Evolutionary conservation across 768 basidiomycete genomes (phyloP).

Genomic region (Boletus subparvulus): DNA sequence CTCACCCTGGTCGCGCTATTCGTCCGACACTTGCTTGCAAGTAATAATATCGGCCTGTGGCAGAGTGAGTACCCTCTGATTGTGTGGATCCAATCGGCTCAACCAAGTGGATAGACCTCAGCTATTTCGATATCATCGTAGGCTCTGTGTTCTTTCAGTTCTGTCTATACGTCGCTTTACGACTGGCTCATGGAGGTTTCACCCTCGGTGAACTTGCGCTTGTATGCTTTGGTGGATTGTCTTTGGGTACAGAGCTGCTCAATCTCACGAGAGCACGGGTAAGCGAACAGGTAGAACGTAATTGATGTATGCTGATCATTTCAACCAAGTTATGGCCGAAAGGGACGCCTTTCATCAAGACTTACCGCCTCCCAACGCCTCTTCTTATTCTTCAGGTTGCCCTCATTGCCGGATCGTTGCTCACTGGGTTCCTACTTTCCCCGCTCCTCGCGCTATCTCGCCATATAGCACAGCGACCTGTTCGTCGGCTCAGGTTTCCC

Average conservation of each 20-base stretch:
- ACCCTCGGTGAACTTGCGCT: constrained; percentile 92
- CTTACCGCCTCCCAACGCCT: constrained; percentile 90
- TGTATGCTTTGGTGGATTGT: constrained; percentile 86
- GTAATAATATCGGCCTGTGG: constrained; percentile 57
- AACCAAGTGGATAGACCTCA: constrained; percentile 57
- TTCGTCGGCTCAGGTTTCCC: constrained; percentile 76
- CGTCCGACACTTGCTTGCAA: constrained; percentile 47
- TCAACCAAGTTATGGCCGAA: constrained; percentile 68
- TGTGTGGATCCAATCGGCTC: background rate
- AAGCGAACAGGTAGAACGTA: constrained; percentile 25
- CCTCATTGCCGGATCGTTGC: constrained; percentile 85
- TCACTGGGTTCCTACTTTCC: constrained; percentile 93
- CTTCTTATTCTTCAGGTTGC: constrained; percentile 90
- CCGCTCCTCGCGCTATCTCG: constrained; percentile 91
- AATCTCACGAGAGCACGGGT: constrained; percentile 84
- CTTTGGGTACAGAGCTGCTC: constrained; percentile 80
- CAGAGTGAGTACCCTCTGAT: constrained; percentile 51
- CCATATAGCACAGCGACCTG: constrained; percentile 84
- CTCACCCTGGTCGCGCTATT: constrained; percentile 50
- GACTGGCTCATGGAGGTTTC: constrained; percentile 91
- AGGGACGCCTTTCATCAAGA: constrained; percentile 82
- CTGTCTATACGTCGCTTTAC: constrained; percentile 82
- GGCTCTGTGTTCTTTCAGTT: constrained; percentile 87
- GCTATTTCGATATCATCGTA: constrained; percentile 68
- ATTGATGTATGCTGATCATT: constrained; percentile 1